Evolutionary conservation across 371 early-diverging fungal species (phyloP), one percentile per base, ranked within the genome.

Genomic region (Saksenaea vasiformis): DNA sequence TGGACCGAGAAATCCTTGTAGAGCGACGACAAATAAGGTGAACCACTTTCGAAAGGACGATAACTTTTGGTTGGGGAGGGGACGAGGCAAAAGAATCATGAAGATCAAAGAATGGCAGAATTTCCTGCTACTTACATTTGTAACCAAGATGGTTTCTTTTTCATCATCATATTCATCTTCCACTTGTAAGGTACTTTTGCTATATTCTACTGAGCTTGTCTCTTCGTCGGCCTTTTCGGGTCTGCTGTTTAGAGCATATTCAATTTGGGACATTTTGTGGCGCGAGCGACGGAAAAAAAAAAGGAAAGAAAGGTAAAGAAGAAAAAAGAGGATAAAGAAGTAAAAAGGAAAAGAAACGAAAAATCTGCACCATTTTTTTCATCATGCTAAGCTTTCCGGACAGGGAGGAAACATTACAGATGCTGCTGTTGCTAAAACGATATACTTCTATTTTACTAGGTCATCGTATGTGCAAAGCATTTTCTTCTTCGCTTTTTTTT

Each of bases 1-100:
- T 31, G 81, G 81, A 1, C 81, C 81, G n/a, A 81, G 69, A 58
- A 81, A 81, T 0, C 81, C 81, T 68, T 78, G 78, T 5, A 81
- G 54, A 1, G 78, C 74, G 3, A 81, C 75, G 51, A 81, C 76
- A 15, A 67, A 66, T 17, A 81, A 47, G 37, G 74, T 76, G 36
- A 76, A 66, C 75, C 77, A 74, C 66, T 75, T 80, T 44, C 72
- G 67, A 51, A 59, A 28, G 28, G 62, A 15, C 5, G 69, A 69
- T 41, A 67, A 62, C 67, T 67, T 17, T 22, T 47, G 10, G 17
- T 44, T 14, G 11, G n/a, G n/a, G n/a, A n/a, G n/a, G n/a, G n/a
- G n/a, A n/a, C 7, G 11, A 7, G 22, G 8, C 17, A 47, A 17
- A 47, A 47, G 22, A 47, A 17, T 10, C 19, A 47, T 41, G 19